These are phyloP conservation scores for Mesostigma viride DNA, from an alignment of 139 green algal genomes.

Conservation along the genomic window DNA sequence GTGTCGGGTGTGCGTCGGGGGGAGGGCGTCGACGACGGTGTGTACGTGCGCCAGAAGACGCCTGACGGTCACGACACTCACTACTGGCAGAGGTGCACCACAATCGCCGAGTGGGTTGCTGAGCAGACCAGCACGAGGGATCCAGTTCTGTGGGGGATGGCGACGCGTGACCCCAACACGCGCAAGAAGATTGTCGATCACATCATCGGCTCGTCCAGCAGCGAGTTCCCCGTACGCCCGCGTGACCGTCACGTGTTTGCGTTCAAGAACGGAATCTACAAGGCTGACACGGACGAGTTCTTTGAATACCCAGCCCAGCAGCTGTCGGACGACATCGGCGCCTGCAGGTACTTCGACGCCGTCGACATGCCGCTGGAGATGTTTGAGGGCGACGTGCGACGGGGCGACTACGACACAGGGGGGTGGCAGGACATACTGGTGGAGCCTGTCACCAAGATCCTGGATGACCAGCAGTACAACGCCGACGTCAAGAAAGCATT, in stretches of 20 bases:
- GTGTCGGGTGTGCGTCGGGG: no score
- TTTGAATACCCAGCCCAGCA: neutral
- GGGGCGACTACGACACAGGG: neutral
- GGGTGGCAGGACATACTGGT: constrained; percentile 13
- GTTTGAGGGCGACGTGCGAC: neutral
- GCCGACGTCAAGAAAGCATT: no score
- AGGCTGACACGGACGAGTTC: constrained; percentile 10
- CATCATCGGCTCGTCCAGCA: neutral
- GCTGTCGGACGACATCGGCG: constrained; percentile 6
- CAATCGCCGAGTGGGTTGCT: no score
- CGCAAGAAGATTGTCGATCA: neutral
- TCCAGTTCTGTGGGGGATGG: neutral
- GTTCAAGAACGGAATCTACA: no score
- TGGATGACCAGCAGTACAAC: constrained; percentile 14
- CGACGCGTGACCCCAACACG: neutral
- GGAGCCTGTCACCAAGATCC: constrained; percentile 9
- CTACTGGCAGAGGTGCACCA: no score
- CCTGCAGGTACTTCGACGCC: constrained; percentile 15
- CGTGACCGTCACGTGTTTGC: no score
- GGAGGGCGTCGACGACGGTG: no score
- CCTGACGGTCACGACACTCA: no score
- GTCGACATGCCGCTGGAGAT: neutral
- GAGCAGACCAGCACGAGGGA: neutral
- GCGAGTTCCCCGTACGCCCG: neutral
- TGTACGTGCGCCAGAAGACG: no score